Evolutionary conservation across 2,329 filamentous ascomycete genomes (phyloP).

Genomic region (Kalaharituber pfeilii): DNA sequence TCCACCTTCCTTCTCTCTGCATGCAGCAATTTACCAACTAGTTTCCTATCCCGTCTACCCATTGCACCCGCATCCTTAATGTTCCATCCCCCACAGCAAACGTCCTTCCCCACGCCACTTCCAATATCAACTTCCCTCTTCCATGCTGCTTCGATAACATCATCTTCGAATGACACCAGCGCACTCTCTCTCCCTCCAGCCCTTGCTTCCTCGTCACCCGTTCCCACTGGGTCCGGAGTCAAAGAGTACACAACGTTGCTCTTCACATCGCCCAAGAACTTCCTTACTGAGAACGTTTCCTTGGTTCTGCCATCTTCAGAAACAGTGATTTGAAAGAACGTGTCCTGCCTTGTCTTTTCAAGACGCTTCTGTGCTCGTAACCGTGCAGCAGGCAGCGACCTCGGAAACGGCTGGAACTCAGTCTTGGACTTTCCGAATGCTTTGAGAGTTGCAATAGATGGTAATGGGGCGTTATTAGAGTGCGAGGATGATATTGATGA

Average conservation of each 20-base stretch:
- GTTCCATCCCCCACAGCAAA: background rate
- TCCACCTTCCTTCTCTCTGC: slow-evolving; percentile 1
- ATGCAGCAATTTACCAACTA: background rate
- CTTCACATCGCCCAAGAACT: slow-evolving; percentile 13
- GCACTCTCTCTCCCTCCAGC: background rate
- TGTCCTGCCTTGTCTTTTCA: slow-evolving; percentile 5
- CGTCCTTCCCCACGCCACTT: background rate
- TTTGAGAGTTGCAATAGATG: background rate
- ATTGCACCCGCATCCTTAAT: background rate
- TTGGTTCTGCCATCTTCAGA: slow-evolving; percentile 2
- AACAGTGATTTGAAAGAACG: slow-evolving; percentile 9
- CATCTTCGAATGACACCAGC: background rate
- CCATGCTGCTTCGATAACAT: background rate
- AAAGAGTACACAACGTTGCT: slow-evolving; percentile 11
- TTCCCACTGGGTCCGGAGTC: slow-evolving; percentile 9
- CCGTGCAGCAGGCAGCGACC: slow-evolving; percentile 9
- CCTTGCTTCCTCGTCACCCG: background rate
- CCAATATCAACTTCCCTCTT: background rate
- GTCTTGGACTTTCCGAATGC: background rate
- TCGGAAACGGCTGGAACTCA: slow-evolving; percentile 4
- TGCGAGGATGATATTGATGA: background rate
- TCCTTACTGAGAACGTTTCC: slow-evolving; percentile 4
- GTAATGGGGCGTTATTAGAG: background rate
- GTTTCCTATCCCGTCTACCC: background rate
- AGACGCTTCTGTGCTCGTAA: slow-evolving; percentile 13